Base-by-base conservation (phyloP, 192 early-diverging fungal species). In the Cetraspora pellucida region DNA sequence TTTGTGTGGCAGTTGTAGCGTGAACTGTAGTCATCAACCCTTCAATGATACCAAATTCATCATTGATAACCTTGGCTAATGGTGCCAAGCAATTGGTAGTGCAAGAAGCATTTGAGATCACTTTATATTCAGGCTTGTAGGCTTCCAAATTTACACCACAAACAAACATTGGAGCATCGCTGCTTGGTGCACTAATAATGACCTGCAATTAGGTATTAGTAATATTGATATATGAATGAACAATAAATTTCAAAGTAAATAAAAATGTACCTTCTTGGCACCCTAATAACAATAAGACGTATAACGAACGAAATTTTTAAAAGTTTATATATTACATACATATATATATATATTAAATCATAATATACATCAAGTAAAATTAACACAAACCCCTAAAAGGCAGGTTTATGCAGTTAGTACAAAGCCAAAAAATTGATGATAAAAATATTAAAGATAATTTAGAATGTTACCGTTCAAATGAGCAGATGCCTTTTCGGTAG, bases 11-110 rank as follows among this genome's bases (percentile, higher is more conserved):
- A 77, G 97, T 99, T 83, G 91, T 92, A 79, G 97, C 94, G 87
- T 99, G 97, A 81, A 95, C 93, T 71, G 97, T 99, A 84, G 95
- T 97, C 97, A 99, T 99, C 69, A 99, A 87, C 81, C 92, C 97
- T 88, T 98, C 96, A 65, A 91, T 85, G 81, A 99, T 95, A 69
- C 95, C 96, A 83, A 97, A 98, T 82, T 96, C 89, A 81, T 97
- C 96, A 83, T 99, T 79, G 82, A 99, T 89, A 75, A 98, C 93
- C 90, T 98, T 97, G 86, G 95, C 96, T 74, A 99, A 88, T 61
- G 97, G 96, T 28, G 97, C 97, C 72, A 99, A 85, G 87, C 97
- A 98, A 92, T 98, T 99, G 92, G 97, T 99, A 77, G 97, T 99
- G 92, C 97, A 99, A 31, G 97, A 99, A 72, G 97, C 97, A 85